phyloP scores from a whole-genome alignment of 2,329 filamentous ascomycete species.

The Aspergillus carbonarius region DNA sequence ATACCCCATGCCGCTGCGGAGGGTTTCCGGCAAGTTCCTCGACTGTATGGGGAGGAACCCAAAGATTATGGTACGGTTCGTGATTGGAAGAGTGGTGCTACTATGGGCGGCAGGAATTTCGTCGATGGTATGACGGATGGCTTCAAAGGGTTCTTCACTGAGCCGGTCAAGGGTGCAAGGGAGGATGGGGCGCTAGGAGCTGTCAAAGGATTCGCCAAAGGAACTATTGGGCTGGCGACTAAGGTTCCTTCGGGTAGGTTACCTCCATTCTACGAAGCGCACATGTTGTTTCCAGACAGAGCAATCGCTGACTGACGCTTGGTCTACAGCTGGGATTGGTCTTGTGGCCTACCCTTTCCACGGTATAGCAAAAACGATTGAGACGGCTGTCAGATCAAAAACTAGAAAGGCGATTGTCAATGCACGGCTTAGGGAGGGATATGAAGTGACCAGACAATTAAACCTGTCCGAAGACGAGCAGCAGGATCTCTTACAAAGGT shows the following conservation, averaged over 20 bases:
- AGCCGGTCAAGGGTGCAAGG: constrained; percentile 32
- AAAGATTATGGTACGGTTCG: constrained; percentile 32
- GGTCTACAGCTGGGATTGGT: constrained; percentile 23
- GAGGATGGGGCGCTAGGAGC: constrained; percentile 34
- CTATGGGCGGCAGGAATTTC: constrained; percentile 36
- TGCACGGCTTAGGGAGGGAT: constrained; percentile 23
- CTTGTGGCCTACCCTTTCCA: constrained; percentile 34
- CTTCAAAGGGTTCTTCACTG: constrained; percentile 29
- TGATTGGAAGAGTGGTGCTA: constrained; percentile 34
- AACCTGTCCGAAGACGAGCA: neutral
- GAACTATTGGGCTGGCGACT: constrained; percentile 23
- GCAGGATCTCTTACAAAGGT: neutral
- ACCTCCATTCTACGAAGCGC: neutral
- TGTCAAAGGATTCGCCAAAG: constrained; percentile 37
- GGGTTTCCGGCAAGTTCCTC: constrained; percentile 36
- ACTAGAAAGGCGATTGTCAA: constrained; percentile 26
- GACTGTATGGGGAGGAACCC: constrained; percentile 38
- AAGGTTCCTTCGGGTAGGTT: constrained; percentile 27
- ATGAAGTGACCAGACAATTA: neutral
- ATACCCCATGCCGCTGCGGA: constrained; percentile 39
- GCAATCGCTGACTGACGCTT: neutral
- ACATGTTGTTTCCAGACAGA: neutral
- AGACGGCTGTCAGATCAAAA: constrained; percentile 24
- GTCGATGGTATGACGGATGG: constrained; percentile 33
- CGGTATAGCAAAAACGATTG: constrained; percentile 35